phyloP scores from a whole-genome alignment of 768 basidiomycete species.

The Mycena kentingensis region DNA sequence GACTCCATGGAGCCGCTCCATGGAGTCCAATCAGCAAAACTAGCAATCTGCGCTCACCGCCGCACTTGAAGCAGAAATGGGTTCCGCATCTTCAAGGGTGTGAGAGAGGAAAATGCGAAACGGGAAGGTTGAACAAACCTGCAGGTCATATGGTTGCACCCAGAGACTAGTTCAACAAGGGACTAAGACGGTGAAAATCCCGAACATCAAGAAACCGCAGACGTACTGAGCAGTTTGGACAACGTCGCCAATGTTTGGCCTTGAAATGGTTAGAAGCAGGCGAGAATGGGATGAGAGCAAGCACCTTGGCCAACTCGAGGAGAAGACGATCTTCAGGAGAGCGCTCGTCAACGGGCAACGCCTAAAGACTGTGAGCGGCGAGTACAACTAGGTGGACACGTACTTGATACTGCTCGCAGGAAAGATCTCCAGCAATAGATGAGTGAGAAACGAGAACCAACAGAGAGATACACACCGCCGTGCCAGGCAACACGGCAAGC shows the following conservation, averaged over 20 bases:
- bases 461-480: conserved; percentile 24
- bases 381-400: background rate
- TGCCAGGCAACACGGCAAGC: conserved; percentile 40
- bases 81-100: conserved; percentile 31
- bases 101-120: background rate
- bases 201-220: background rate
- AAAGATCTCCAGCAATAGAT: conserved; percentile 21
- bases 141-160: conserved; percentile 46
- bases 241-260: conserved; percentile 44
- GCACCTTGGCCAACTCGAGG: conserved; percentile 36
- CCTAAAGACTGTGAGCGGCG: conserved; percentile 24
- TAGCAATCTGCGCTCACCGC: conserved; percentile 37
- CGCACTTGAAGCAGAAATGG: conserved; percentile 45
- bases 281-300: background rate
- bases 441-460: background rate
- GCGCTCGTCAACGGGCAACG: conserved; percentile 38
- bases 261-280: conserved; percentile 10
- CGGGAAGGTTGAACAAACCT: background rate
- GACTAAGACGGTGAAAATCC: conserved; percentile 15
- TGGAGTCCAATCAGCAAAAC: background rate
- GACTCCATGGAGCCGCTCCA: too few relatives aligned
- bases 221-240: conserved; percentile 33
- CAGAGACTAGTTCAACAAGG: conserved; percentile 31
- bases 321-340: conserved; percentile 41
- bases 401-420: conserved; percentile 37